Conservation (phyloP, 805 yeast genomes). For the Grigorovia humatica region DNA sequence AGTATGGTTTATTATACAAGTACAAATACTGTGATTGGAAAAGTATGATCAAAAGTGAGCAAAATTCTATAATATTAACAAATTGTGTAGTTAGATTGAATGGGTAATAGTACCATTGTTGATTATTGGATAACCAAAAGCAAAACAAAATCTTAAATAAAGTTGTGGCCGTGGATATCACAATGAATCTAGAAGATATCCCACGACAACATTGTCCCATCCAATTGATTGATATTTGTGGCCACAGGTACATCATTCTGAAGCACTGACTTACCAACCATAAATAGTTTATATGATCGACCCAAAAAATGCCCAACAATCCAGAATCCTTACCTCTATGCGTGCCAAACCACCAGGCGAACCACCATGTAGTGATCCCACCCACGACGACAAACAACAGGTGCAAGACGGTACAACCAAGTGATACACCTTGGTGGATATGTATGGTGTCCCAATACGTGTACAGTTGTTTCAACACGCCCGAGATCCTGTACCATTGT, state of each 20-base stretch:
- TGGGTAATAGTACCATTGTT: conserved; percentile 8
- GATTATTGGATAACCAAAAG: not conserved
- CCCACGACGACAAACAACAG: conserved; percentile 3
- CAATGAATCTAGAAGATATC: conserved; percentile 18
- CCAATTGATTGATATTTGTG: conserved; percentile 36
- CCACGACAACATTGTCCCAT: conserved; percentile 27
- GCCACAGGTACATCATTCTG: conserved; percentile 25
- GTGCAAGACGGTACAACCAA: conserved; percentile 5
- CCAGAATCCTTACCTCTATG: conserved; percentile 11
- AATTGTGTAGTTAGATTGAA: conserved; percentile 17
- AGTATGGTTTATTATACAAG: conserved; percentile 9
- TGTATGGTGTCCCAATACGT: conserved; percentile 27
- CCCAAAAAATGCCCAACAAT: conserved; percentile 23
- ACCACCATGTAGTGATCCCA: conserved; percentile 2
- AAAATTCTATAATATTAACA: conserved; percentile 10
- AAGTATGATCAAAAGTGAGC: conserved; percentile 11
- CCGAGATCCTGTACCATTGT: conserved; percentile 6
- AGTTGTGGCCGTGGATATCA: conserved; percentile 4
- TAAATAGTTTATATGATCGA: conserved; percentile 34
- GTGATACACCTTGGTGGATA: conserved; percentile 31
- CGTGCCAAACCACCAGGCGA: conserved; percentile 1
- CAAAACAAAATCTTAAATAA: not conserved
- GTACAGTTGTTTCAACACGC: conserved; percentile 22
- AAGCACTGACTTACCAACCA: conserved; percentile 30
- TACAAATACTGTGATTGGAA: conserved; percentile 23